A percentile compares a stretch with the other conserved stretches of the same genome.
phyloP scores from a whole-genome alignment of 768 basidiomycete genomes.

The Hericium erinaceus region DNA sequence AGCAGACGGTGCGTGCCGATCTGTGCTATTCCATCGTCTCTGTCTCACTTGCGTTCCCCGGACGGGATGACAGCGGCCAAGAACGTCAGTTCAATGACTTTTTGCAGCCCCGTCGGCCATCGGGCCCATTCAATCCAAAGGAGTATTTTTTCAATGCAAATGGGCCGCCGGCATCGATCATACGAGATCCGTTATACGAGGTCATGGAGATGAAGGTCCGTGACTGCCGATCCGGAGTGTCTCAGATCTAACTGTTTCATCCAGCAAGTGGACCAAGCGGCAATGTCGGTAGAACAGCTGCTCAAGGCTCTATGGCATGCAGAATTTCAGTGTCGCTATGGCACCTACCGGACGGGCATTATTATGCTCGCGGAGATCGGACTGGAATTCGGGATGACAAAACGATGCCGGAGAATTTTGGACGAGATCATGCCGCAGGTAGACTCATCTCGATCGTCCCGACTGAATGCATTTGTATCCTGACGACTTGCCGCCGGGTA shows the following conservation, averaged over 20 bases:
- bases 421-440: slow-evolving; percentile 83
- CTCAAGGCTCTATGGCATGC: slow-evolving; percentile 71
- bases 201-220: slow-evolving; percentile 32
- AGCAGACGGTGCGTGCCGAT: slow-evolving; percentile 48
- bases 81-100: slow-evolving; percentile 55
- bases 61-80: slow-evolving; percentile 43
- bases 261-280: slow-evolving; percentile 57
- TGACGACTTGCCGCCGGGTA: slow-evolving; percentile 17
- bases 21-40: not conserved
- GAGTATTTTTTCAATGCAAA: slow-evolving; percentile 45
- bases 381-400: slow-evolving; percentile 69
- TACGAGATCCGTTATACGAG: slow-evolving; percentile 34
- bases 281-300: slow-evolving; percentile 53
- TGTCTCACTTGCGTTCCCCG: slow-evolving; percentile 1
- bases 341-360: slow-evolving; percentile 58
- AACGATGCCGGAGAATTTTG: slow-evolving; percentile 51
- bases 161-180: slow-evolving; percentile 24
- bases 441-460: slow-evolving; percentile 5
- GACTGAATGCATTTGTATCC: not conserved
- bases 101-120: slow-evolving; percentile 50
- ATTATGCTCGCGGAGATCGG: slow-evolving; percentile 71
- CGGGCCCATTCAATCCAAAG: slow-evolving; percentile 42
- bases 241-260: slow-evolving; percentile 1
- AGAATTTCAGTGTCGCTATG: slow-evolving; percentile 64
- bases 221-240: slow-evolving; percentile 2